Base-by-base conservation (phyloP, 1,284 basidiomycete species). In the Fomitopsis palustris region DNA sequence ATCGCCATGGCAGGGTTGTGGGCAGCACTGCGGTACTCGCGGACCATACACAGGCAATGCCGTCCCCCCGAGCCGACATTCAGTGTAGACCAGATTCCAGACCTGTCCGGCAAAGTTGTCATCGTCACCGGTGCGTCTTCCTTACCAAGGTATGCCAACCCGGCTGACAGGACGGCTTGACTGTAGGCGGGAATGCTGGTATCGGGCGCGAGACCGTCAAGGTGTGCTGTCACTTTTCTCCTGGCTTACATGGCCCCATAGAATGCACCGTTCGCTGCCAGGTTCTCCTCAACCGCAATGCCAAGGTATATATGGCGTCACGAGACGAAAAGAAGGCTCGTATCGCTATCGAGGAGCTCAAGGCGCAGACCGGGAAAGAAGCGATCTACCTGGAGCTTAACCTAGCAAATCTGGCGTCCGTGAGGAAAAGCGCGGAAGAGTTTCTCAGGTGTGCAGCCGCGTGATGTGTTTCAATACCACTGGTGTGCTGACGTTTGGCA, bases 301-400 rank as follows among this genome's bases (percentile, higher is more conserved):
- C 81, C 0, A 81, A 74, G 53, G 84, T 86, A 4, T 84, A 84
- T 64, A 72, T 86, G 58, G 79, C 77, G 0, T 62, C 70, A 83
- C 37, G 83, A 86, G 74, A 67, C 47, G 66, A 69, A 49, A 61
- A 66, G 19, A 80, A 77, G 53, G 79, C 77, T 0, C 57, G 72
- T 12, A 67, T 70, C 2, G 81, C 81, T 2, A 82, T 86, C 47
- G 62, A 70, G 1, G 63, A 67, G 4, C 54, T 85, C 59, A 74
- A 73, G 64, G 53, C 67, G 19, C 71, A 67, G 53, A 75, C 71
- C 1, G 71, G 68, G 12, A 75, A 74, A 45, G 71, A 77, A 25
- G 70, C 75, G 1, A 58, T 78, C 27, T 82, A 80, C 64, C 61
- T 86, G 16, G 62, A 78, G 61, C 70, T 84, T 29, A 83, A 86